Evolutionary conservation across 768 basidiomycete genomes (phyloP).

Genomic region (Boletus rex-veris): DNA sequence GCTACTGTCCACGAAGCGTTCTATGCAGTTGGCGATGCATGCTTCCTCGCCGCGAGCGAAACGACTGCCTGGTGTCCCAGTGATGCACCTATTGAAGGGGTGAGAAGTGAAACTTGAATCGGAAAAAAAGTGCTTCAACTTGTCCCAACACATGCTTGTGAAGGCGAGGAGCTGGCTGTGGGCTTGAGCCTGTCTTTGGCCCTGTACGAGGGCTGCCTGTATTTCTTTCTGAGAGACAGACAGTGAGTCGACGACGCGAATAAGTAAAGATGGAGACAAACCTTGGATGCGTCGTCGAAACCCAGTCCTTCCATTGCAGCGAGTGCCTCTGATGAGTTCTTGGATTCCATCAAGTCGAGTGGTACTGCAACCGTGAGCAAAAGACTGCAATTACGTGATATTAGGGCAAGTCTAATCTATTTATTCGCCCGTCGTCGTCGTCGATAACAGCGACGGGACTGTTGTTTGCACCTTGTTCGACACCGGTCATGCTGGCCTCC

Average conservation of each 20-base stretch:
- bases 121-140: slow-evolving; percentile 47
- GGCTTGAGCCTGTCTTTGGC: slow-evolving; percentile 79
- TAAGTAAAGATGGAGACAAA: slow-evolving; percentile 23
- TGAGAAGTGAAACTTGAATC: slow-evolving; percentile 1
- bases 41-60: slow-evolving; percentile 78
- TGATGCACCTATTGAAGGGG: slow-evolving; percentile 62
- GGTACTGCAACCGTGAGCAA: slow-evolving; percentile 21
- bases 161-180: slow-evolving; percentile 70
- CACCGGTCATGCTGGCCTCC: background rate
- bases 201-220: slow-evolving; percentile 68
- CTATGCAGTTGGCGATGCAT: slow-evolving; percentile 88
- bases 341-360: slow-evolving; percentile 18
- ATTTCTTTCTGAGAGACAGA: slow-evolving; percentile 68
- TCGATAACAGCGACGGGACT: slow-evolving; percentile 5
- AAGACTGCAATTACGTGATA: slow-evolving; percentile 23
- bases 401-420: slow-evolving; percentile 5
- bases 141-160: slow-evolving; percentile 89
- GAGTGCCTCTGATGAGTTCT: slow-evolving; percentile 24
- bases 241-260: slow-evolving; percentile 5
- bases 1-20: slow-evolving; percentile 85
- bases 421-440: slow-evolving; percentile 3
- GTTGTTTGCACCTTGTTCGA: slow-evolving; percentile 2
- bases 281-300: slow-evolving; percentile 79
- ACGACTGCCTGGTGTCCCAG: slow-evolving; percentile 68
- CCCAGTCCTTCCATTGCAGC: slow-evolving; percentile 37